phyloP scores from a whole-genome alignment of 345 rosid species.

The Salix exigua region DNA sequence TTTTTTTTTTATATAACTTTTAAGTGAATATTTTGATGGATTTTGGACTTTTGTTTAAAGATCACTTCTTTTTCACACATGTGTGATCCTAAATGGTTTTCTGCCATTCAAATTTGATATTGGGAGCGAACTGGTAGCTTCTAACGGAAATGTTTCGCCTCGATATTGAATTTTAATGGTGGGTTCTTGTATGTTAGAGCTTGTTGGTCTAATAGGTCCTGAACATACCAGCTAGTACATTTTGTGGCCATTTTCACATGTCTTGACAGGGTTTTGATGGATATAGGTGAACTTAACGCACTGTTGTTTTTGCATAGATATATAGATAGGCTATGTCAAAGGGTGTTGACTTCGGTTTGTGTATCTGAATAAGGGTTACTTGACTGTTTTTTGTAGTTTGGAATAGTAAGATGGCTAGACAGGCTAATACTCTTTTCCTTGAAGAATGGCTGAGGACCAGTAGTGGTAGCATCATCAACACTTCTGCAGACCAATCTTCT shows the following conservation, averaged over 20 bases:
- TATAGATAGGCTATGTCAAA: background rate
- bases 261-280: background rate
- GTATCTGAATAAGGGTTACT: background rate
- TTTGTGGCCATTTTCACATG: background rate
- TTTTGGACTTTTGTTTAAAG: background rate
- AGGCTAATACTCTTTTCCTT: conserved; percentile 47
- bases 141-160: background rate
- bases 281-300: background rate
- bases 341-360: background rate
- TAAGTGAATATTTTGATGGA: background rate
- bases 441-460: conserved; percentile 70
- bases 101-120: background rate
- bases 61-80: background rate
- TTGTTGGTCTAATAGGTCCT: background rate
- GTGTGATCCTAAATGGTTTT: background rate
- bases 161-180: background rate
- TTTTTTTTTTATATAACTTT: background rate
- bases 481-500: conserved; percentile 7
- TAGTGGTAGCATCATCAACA: conserved; percentile 24
- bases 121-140: background rate
- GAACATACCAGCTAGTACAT: background rate
- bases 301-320: background rate
- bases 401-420: conserved; percentile 51
- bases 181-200: background rate
- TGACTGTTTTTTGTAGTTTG: background rate